Conservation (phyloP, 2,329 filamentous ascomycete genomes). For the Aspergillus uvarum region DNA sequence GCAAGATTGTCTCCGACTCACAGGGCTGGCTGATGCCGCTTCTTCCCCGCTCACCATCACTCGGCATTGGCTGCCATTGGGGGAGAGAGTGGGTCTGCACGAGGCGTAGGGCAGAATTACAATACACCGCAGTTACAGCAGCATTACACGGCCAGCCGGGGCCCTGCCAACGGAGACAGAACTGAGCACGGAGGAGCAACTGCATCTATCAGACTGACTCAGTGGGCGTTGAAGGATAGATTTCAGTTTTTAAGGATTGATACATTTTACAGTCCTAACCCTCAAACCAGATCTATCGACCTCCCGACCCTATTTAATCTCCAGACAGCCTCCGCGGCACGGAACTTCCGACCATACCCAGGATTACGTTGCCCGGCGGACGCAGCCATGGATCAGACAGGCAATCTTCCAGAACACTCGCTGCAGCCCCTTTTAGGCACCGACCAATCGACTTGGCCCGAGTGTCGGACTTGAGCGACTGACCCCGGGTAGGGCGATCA, state of each 20-base stretch:
- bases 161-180: too few species aligned
- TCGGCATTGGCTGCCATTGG: background rate
- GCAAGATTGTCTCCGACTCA: conserved; percentile 4
- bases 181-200: too few species aligned
- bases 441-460: background rate
- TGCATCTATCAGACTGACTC: too few species aligned
- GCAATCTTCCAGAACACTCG: background rate
- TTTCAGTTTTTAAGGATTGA: too few species aligned
- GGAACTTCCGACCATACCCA: background rate
- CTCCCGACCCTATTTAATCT: too few species aligned
- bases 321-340: background rate
- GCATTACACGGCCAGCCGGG: too few species aligned
- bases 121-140: background rate
- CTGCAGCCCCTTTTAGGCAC: background rate
- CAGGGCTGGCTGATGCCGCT: conserved; percentile 18
- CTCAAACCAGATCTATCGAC: too few species aligned
- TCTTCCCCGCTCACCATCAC: background rate
- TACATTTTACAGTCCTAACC: too few species aligned
- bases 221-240: too few species aligned
- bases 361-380: background rate
- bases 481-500: background rate
- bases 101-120: conserved; percentile 12
- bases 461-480: background rate
- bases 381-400: background rate
- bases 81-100: conserved; percentile 7